phyloP scores from a whole-genome alignment of 192 early-diverging fungal genomes.

The Backusella tuberculispora region DNA sequence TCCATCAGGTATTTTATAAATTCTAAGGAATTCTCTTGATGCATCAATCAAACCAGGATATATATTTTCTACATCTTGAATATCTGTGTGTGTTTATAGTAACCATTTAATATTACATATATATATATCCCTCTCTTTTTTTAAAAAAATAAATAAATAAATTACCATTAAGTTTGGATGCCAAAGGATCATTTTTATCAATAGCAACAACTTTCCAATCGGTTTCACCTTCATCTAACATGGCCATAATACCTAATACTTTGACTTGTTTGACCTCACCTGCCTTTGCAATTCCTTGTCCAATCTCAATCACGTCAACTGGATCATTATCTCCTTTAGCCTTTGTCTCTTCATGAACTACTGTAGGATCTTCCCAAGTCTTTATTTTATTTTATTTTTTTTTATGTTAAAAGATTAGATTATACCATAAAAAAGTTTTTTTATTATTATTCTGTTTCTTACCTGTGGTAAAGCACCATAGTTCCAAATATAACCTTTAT shows the following conservation, averaged over 20 bases:
- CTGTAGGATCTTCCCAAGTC: slow-evolving; percentile 98
- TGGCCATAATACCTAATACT: slow-evolving; percentile 95
- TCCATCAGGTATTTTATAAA: slow-evolving; percentile 99
- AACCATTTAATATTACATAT: neutral
- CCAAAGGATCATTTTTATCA: slow-evolving; percentile 95
- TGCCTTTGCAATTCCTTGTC: slow-evolving; percentile 83
- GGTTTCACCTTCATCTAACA: slow-evolving; percentile 98
- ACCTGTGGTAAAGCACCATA: slow-evolving; percentile 98
- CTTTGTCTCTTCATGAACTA: slow-evolving; percentile 89
- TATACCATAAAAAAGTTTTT: neutral
- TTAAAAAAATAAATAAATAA: too few relatives aligned
- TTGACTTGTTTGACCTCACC: slow-evolving; percentile 99
- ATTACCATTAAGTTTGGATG: slow-evolving; percentile 91
- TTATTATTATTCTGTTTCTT: slow-evolving; percentile 4
- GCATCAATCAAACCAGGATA: slow-evolving; percentile 95
- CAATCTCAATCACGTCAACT: slow-evolving; percentile 98
- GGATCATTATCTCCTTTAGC: slow-evolving; percentile 97
- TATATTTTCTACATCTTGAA: slow-evolving; percentile 97
- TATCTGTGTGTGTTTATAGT: slow-evolving; percentile 53
- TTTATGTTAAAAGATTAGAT: neutral
- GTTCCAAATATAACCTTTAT: slow-evolving; percentile 99
- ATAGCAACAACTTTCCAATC: slow-evolving; percentile 99
- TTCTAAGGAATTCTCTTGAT: slow-evolving; percentile 99
- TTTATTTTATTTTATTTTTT: slow-evolving; percentile 13
- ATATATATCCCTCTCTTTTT: neutral